Evolutionary conservation across 2,329 filamentous ascomycete genomes (phyloP).

Genomic region (Hypoxylon sp.): DNA sequence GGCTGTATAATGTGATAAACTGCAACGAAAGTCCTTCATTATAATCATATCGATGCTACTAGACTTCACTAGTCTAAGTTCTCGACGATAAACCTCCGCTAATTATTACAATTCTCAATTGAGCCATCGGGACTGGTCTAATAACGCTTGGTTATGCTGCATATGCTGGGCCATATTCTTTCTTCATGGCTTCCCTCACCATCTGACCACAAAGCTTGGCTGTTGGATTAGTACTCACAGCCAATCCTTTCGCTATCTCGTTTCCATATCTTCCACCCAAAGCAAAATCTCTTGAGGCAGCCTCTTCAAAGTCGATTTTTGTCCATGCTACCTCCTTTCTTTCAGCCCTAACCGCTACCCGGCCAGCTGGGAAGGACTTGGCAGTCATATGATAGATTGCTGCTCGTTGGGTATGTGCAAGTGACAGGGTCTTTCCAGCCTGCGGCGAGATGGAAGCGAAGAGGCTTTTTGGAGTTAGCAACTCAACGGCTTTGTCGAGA

Average conservation of each 20-base stretch:
- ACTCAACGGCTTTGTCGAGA: slow-evolving; percentile 70
- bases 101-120: background rate
- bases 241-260: slow-evolving; percentile 74
- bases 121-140: slow-evolving; percentile 8
- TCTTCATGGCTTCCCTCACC: slow-evolving; percentile 78
- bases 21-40: background rate
- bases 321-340: slow-evolving; percentile 66
- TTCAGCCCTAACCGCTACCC: slow-evolving; percentile 57
- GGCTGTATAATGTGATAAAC: background rate
- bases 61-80: background rate
- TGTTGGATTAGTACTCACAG: slow-evolving; percentile 76
- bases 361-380: slow-evolving; percentile 61
- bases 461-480: slow-evolving; percentile 69
- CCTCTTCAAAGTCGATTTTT: slow-evolving; percentile 72
- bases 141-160: slow-evolving; percentile 52
- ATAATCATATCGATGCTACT: slow-evolving; percentile 1
- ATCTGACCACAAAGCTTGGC: slow-evolving; percentile 79
- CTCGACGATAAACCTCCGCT: background rate
- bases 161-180: slow-evolving; percentile 72
- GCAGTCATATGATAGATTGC: slow-evolving; percentile 74
- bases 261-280: slow-evolving; percentile 76
- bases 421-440: slow-evolving; percentile 75
- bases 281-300: slow-evolving; percentile 74
- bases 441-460: slow-evolving; percentile 72
- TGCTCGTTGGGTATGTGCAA: slow-evolving; percentile 80